Evolutionary conservation across 2,329 filamentous ascomycete species (phyloP).

Genomic region (Colletotrichum horii): DNA sequence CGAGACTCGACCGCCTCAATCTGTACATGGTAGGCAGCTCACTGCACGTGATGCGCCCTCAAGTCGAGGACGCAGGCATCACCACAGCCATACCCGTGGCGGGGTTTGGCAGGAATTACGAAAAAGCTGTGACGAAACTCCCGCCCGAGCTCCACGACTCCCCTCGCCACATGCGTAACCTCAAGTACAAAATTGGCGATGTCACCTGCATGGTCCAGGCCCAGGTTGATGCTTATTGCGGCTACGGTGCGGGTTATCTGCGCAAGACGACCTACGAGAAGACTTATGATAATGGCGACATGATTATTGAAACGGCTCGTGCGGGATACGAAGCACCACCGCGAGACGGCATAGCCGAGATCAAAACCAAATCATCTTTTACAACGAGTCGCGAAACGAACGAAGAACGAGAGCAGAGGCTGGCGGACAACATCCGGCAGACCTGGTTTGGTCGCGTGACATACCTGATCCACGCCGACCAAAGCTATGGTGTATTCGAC

Average conservation of each 20-base stretch:
- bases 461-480: conserved; percentile 26
- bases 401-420: neutral
- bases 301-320: neutral
- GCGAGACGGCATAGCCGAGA: conserved; percentile 23
- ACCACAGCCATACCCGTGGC: neutral
- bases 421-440: conserved; percentile 21
- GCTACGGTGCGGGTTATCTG: neutral
- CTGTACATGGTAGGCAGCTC: neutral
- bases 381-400: neutral
- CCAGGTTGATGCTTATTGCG: conserved; percentile 1
- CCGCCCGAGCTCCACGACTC: neutral
- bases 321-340: neutral
- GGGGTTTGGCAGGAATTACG: neutral
- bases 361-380: conserved; percentile 21
- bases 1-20: neutral
- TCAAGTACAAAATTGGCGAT: neutral
- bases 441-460: conserved; percentile 33
- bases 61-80: neutral
- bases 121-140: neutral
- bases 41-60: neutral
- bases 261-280: neutral
- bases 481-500: conserved; percentile 18
- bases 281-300: neutral
- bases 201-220: neutral
- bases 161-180: neutral